Conservation (phyloP, 2,329 filamentous ascomycete genomes). For the Ophiostoma ips region DNA sequence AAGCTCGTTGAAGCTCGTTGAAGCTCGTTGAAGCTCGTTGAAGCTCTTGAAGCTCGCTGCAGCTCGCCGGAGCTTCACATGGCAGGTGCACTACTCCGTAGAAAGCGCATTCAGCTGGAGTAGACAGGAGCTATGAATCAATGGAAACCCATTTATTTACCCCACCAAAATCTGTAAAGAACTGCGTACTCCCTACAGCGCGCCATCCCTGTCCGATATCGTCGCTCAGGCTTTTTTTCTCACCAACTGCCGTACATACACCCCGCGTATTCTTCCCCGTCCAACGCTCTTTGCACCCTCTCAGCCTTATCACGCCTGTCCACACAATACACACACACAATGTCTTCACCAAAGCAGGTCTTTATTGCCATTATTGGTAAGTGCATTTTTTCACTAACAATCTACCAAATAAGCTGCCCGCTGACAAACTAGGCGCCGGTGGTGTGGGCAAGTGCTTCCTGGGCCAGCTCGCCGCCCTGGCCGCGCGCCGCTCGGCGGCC, state of each 20-base stretch:
- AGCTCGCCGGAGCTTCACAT: too few relatives aligned
- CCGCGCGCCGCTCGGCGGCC: slow-evolving; percentile 50
- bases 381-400: background rate
- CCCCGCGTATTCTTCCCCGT: background rate
- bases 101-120: too few relatives aligned
- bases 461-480: slow-evolving; percentile 58
- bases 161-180: background rate
- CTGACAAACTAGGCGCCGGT: slow-evolving; percentile 54
- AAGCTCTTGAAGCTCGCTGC: too few relatives aligned
- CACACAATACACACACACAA: slow-evolving; percentile 13
- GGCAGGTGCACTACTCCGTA: too few relatives aligned
- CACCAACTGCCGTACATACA: background rate
- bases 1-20: too few relatives aligned
- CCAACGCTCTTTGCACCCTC: background rate
- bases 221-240: background rate
- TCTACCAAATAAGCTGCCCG: background rate
- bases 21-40: too few relatives aligned
- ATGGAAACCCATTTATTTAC: background rate
- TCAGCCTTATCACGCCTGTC: background rate
- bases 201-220: background rate
- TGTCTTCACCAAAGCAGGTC: slow-evolving; percentile 33
- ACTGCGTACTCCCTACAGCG: too few relatives aligned
- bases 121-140: too few relatives aligned
- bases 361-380: slow-evolving; percentile 40
- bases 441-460: slow-evolving; percentile 91